A percentile compares a stretch with the other conserved stretches of the same genome.
These are phyloP conservation scores for Backusella parvicylindrica DNA, from an alignment of 192 early-diverging fungal genomes.

Conservation along the genomic window DNA sequence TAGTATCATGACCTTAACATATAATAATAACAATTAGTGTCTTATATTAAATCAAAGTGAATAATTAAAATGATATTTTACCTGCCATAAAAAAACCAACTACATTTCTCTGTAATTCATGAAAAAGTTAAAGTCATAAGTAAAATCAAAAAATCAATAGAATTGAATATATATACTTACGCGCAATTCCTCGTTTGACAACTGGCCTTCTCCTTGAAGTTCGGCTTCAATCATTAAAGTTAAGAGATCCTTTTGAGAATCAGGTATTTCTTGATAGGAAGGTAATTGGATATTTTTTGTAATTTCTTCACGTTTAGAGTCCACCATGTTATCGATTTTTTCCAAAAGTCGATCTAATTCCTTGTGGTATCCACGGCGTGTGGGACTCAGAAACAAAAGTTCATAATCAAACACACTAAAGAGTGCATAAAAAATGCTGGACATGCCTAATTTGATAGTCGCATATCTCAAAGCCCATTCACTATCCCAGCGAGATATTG, in stretches of 20 bases:
- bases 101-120: conserved; percentile 5
- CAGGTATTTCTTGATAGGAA: background rate
- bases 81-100: conserved; percentile 19
- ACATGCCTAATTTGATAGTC: conserved; percentile 39
- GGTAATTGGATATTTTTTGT: background rate
- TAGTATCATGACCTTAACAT: conserved; percentile 46
- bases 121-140: background rate
- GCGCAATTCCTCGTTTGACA: conserved; percentile 21
- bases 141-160: background rate
- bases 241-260: conserved; percentile 27
- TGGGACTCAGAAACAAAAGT: background rate
- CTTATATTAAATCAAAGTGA: too few relatives aligned
- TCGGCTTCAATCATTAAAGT: conserved; percentile 33
- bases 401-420: conserved; percentile 49
- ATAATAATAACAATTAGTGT: background rate
- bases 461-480: conserved; percentile 41
- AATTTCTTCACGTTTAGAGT: background rate
- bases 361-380: background rate
- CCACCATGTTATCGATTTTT: conserved; percentile 11
- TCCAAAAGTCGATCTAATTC: conserved; percentile 7
- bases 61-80: background rate
- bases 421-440: conserved; percentile 45
- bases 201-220: background rate
- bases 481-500: conserved; percentile 40
- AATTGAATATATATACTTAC: conserved; percentile 14